These are phyloP conservation scores for Euptelea pleiosperma DNA, from an alignment of 164 flowering plant genomes.

Conservation along the genomic window DNA sequence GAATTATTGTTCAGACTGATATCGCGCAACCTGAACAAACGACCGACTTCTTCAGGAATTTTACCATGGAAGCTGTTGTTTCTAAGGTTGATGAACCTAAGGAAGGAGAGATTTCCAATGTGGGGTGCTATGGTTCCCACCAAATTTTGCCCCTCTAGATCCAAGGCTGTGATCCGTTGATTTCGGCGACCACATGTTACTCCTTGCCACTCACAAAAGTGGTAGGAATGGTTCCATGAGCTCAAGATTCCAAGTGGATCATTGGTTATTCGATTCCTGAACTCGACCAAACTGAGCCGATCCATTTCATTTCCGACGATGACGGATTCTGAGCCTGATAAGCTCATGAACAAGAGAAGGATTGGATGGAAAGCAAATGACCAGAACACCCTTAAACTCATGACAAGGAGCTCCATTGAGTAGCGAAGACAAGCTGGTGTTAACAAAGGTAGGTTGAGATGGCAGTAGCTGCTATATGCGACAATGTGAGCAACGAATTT, in stretches of 20 bases:
- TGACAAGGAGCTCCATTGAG: too few species aligned
- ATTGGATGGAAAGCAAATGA: not conserved
- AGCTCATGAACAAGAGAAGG: too few species aligned
- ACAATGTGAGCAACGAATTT: too few species aligned
- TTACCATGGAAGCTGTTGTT: too few species aligned
- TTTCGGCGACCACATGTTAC: constrained; percentile 5
- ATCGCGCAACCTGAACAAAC: not conserved
- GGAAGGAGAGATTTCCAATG: constrained; percentile 17
- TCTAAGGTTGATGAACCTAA: too few species aligned
- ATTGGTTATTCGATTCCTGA: not conserved
- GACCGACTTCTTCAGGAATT: constrained; percentile 17
- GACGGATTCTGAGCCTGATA: too few species aligned
- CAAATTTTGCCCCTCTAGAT: not conserved
- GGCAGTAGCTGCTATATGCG: too few species aligned
- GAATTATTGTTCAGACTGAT: constrained; percentile 1
- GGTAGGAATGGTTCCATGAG: constrained; percentile 18
- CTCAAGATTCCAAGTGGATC: not conserved
- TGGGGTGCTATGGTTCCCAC: constrained; percentile 12
- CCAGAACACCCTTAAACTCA: too few species aligned
- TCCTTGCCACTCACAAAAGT: too few species aligned
- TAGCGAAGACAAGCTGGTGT: too few species aligned
- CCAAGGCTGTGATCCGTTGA: constrained; percentile 11
- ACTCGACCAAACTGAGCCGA: not conserved
- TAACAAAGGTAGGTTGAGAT: too few species aligned
- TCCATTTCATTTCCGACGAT: not conserved